phyloP scores from a whole-genome alignment of 2,329 filamentous ascomycete species.

The Myrmaecium sp. region DNA sequence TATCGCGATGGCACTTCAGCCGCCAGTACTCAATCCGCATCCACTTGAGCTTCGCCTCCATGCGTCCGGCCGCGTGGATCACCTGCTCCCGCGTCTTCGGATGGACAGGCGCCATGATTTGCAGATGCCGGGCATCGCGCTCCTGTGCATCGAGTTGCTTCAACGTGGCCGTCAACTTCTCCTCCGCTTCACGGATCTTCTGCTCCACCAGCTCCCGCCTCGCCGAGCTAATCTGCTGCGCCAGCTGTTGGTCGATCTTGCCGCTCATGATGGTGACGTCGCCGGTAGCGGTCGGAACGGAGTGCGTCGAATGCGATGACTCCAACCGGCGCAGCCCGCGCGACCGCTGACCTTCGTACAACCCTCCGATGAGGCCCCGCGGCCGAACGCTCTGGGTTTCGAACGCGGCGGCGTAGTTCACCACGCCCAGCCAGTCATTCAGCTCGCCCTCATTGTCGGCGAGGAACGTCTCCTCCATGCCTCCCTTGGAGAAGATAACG shows the following conservation, averaged over 20 bases:
- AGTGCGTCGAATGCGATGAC: constrained; percentile 33
- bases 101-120: constrained; percentile 78
- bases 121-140: constrained; percentile 76
- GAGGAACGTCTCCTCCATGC: constrained; percentile 76
- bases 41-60: constrained; percentile 85
- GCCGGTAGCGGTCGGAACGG: constrained; percentile 54
- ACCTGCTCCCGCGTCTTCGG: constrained; percentile 78
- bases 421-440: constrained; percentile 90
- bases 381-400: constrained; percentile 81
- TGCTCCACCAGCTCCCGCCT: constrained; percentile 67
- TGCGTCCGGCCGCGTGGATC: constrained; percentile 64
- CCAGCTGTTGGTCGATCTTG: constrained; percentile 64
- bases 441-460: constrained; percentile 82
- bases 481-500: constrained; percentile 63
- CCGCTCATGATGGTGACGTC: constrained; percentile 58
- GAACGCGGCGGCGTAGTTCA: constrained; percentile 94
- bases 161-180: constrained; percentile 54
- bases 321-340: constrained; percentile 57
- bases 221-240: constrained; percentile 69
- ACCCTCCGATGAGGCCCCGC: constrained; percentile 67
- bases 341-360: constrained; percentile 66
- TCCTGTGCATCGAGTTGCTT: constrained; percentile 70
- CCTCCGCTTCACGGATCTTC: constrained; percentile 69
- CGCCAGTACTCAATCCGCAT: constrained; percentile 87
- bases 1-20: constrained; percentile 77